Conservation (phyloP, 805 yeast genomes). For the Hanseniaspora guilliermondii region DNA sequence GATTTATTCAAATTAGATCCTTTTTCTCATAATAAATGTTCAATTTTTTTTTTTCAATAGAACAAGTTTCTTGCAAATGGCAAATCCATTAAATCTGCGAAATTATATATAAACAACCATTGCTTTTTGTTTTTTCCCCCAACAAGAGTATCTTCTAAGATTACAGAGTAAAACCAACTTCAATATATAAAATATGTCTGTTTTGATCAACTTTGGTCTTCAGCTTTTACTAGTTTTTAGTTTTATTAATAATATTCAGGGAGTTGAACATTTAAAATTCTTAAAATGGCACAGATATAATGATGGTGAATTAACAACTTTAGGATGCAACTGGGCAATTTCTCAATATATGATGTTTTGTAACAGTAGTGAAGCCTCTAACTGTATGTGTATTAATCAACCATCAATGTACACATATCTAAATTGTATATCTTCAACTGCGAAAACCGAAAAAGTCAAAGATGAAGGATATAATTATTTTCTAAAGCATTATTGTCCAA, state of each 20-base stretch:
- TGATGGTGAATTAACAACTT: neutral
- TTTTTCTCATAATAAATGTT: too few relatives aligned
- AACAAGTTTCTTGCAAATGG: neutral
- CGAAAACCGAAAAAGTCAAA: neutral
- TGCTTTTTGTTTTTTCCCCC: too few relatives aligned
- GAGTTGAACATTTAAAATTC: conserved; percentile 1
- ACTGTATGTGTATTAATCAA: conserved; percentile 9
- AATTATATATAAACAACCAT: too few relatives aligned
- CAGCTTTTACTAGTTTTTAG: neutral
- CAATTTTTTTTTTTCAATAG: neutral
- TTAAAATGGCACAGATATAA: conserved; percentile 4
- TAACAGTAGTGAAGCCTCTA: neutral
- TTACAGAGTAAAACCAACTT: too few relatives aligned
- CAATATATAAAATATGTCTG: neutral
- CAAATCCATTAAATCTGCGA: too few relatives aligned
- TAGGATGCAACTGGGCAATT: conserved; percentile 12
- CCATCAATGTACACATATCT: conserved; percentile 5
- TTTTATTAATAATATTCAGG: neutral
- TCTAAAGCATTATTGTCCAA: neutral
- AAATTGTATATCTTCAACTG: neutral
- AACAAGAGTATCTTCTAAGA: too few relatives aligned
- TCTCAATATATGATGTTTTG: conserved; percentile 8
- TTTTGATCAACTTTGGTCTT: neutral
- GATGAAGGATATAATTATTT: neutral
- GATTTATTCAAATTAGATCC: too few relatives aligned